These are phyloP conservation scores for Pseudocercospora fuligena DNA, from an alignment of 2,329 filamentous ascomycete genomes.

Conservation along the genomic window DNA sequence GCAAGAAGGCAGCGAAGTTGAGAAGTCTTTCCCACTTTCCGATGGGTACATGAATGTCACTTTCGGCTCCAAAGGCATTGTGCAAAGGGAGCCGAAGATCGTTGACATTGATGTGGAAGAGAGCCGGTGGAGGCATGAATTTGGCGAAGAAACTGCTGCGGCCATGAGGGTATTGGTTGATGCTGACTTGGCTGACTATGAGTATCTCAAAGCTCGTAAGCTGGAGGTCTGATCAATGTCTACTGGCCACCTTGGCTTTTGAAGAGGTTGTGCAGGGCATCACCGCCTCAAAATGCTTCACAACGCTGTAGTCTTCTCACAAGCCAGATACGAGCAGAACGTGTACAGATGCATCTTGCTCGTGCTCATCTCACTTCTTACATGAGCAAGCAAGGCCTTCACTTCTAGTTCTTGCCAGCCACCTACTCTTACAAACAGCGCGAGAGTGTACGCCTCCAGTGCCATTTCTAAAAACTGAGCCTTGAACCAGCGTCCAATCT, in stretches of 20 bases:
- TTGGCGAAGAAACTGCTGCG: not conserved
- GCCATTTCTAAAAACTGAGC: constrained; percentile 44
- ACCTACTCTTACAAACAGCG: constrained; percentile 42
- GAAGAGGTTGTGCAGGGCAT: not conserved
- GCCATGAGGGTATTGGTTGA: not conserved
- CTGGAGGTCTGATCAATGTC: not conserved
- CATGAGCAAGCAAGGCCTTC: constrained; percentile 48
- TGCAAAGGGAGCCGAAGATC: not conserved
- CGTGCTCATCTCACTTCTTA: constrained; percentile 37
- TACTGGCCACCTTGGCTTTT: too few relatives aligned
- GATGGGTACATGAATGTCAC: not conserved
- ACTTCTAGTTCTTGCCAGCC: constrained; percentile 49
- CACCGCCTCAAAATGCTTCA: too few relatives aligned
- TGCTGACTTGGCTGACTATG: not conserved
- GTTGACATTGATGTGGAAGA: not conserved
- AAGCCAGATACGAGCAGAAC: not conserved
- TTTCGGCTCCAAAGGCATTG: not conserved
- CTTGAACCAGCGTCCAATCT: constrained; percentile 39
- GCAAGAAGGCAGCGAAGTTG: constrained; percentile 3
- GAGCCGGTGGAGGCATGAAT: not conserved
- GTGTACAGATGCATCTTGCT: constrained; percentile 10
- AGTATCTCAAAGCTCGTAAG: not conserved
- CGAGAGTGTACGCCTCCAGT: constrained; percentile 47
- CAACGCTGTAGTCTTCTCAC: not conserved
- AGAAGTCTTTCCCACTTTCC: not conserved